Percentiles rank a stretch among this genome's conserved stretches.
Evolutionary conservation across 1,139 yeast genomes (phyloP).

Genomic region (Candida sp.): DNA sequence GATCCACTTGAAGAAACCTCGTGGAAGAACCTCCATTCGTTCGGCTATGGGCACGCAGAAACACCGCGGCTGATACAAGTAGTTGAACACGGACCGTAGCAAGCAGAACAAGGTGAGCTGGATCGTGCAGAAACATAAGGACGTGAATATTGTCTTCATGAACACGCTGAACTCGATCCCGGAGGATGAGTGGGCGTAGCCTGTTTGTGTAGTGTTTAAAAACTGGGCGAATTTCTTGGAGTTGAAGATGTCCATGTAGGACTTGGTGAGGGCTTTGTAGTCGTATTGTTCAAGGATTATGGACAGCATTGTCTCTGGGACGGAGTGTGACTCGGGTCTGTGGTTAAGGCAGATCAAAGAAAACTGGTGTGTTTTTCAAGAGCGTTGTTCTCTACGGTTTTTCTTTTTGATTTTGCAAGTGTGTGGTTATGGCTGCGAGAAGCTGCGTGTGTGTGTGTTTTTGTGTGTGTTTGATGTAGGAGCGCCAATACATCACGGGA

Average conservation of each 20-base stretch:
- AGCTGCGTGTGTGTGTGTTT: no score
- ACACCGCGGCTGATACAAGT: slow-evolving; percentile 62
- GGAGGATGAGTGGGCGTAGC: slow-evolving; percentile 50
- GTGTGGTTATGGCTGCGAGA: no score
- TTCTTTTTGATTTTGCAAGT: no score
- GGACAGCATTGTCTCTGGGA: slow-evolving; percentile 7
- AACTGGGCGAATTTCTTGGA: slow-evolving; percentile 38
- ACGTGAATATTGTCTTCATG: slow-evolving; percentile 52
- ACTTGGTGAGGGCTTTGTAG: slow-evolving; percentile 26
- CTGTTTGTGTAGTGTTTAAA: slow-evolving; percentile 61
- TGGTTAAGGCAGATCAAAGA: no score
- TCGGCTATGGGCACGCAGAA: slow-evolving; percentile 44
- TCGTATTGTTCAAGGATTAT: slow-evolving; percentile 20
- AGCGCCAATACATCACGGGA: no score
- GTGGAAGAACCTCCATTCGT: slow-evolving; percentile 39
- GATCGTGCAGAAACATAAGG: slow-evolving; percentile 52
- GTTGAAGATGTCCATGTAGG: slow-evolving; percentile 31
- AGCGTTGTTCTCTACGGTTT: no score
- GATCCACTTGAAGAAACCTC: slow-evolving; percentile 54
- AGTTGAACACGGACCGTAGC: slow-evolving; percentile 48
- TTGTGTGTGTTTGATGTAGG: no score
- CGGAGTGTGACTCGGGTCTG: neutral
- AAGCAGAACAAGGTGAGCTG: slow-evolving; percentile 59
- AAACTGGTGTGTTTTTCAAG: no score
- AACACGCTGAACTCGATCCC: slow-evolving; percentile 45